These are phyloP conservation scores for Solanum hybrid DNA, from an alignment of 305 asterid genomes.

Conservation along the genomic window DNA sequence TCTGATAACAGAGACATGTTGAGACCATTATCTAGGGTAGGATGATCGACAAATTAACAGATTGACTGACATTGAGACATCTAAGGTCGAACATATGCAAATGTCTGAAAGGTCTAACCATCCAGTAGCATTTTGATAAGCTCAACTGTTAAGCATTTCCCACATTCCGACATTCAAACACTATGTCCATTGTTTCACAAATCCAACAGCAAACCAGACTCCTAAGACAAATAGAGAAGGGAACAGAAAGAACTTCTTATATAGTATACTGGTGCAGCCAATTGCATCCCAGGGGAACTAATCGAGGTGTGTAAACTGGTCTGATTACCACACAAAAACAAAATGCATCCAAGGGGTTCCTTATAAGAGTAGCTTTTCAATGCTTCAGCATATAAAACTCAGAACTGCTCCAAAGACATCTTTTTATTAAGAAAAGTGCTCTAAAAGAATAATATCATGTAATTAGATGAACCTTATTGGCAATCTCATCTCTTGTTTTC, in stretches of 20 bases:
- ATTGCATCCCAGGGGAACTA: neutral
- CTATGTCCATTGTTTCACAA: neutral
- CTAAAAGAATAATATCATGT: neutral
- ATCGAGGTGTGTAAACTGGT: neutral
- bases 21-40: neutral
- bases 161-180: neutral
- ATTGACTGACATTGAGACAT: neutral
- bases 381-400: neutral
- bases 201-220: neutral
- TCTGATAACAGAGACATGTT: neutral
- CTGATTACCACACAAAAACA: neutral
- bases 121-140: neutral
- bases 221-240: neutral
- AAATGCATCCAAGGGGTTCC: neutral
- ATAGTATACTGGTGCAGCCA: neutral
- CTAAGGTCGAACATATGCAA: neutral
- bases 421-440: neutral
- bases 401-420: neutral
- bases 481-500: neutral
- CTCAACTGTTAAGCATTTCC: neutral
- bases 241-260: neutral
- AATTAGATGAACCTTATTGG: neutral
- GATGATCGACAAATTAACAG: neutral
- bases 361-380: neutral
- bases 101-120: neutral